Evolutionary conservation across 495 filamentous ascomycete genomes (phyloP).

Genomic region (Neurospora sublineolata): DNA sequence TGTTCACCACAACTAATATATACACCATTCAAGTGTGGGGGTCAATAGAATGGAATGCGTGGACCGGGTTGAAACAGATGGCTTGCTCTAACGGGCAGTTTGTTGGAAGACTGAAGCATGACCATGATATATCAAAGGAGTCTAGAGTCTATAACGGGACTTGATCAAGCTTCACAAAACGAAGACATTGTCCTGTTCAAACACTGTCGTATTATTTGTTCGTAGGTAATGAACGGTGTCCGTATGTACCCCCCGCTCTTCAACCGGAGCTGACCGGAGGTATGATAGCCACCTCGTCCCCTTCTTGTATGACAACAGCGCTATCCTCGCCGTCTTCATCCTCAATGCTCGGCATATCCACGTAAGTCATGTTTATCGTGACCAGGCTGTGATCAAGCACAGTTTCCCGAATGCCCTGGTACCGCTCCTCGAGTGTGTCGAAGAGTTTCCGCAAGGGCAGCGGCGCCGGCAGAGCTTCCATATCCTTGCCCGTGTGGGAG

Average conservation of each 20-base stretch:
- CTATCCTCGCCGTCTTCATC: conserved; percentile 25
- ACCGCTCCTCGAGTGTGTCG: conserved; percentile 56
- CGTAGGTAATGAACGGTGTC: conserved; percentile 1
- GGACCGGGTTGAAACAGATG: neutral
- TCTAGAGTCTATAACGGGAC: neutral
- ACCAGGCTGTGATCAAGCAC: conserved; percentile 69
- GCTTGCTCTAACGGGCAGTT: neutral
- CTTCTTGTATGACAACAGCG: conserved; percentile 49
- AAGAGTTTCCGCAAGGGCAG: conserved; percentile 57
- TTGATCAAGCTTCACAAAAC: neutral
- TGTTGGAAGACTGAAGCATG: neutral
- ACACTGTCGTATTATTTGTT: conserved; percentile 13
- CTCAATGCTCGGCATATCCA: conserved; percentile 50
- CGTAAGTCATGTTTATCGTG: conserved; percentile 80
- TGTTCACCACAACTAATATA: neutral
- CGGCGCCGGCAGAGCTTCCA: conserved; percentile 63
- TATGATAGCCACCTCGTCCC: conserved; percentile 89
- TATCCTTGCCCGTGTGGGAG: conserved; percentile 58
- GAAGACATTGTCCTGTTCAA: neutral
- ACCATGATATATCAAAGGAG: neutral
- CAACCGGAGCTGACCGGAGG: conserved; percentile 87
- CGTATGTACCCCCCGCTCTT: conserved; percentile 6
- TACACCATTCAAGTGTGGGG: neutral
- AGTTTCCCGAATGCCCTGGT: conserved; percentile 65
- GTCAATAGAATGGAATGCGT: neutral